Conservation (phyloP, 1,284 basidiomycete species). For the Grifola frondosa region DNA sequence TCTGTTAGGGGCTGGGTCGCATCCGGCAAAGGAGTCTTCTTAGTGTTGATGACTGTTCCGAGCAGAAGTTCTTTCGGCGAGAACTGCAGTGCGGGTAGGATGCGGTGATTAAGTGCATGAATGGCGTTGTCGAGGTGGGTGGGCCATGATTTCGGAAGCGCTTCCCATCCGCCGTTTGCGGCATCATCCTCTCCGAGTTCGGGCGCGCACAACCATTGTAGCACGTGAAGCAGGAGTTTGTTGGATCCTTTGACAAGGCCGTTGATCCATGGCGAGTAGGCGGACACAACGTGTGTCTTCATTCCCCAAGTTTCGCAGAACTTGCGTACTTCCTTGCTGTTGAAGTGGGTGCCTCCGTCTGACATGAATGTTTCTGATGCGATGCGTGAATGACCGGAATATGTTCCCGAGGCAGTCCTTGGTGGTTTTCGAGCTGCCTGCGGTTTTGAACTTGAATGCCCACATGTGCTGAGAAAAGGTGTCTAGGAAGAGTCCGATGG, state of each 20-base stretch:
- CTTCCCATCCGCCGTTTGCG: neutral
- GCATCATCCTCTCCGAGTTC: conserved; percentile 32
- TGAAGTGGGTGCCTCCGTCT: conserved; percentile 40
- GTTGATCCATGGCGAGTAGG: conserved; percentile 42
- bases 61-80: conserved; percentile 32
- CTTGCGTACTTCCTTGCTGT: conserved; percentile 30
- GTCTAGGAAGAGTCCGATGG: conserved; percentile 29
- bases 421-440: conserved; percentile 28
- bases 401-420: conserved; percentile 23
- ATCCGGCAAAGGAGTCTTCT: conserved; percentile 5
- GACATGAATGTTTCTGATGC: conserved; percentile 37
- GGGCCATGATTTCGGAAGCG: conserved; percentile 30
- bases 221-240: conserved; percentile 26
- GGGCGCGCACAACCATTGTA: conserved; percentile 34
- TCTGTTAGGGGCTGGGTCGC: conserved; percentile 1
- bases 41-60: conserved; percentile 27
- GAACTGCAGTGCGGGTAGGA: conserved; percentile 24
- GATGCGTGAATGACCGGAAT: conserved; percentile 18
- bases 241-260: conserved; percentile 37
- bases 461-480: conserved; percentile 28
- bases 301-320: conserved; percentile 29
- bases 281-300: conserved; percentile 24
- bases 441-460: conserved; percentile 27
- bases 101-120: conserved; percentile 25
- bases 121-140: conserved; percentile 33